Evolutionary conservation across 2,329 filamentous ascomycete genomes (phyloP).

Genomic region (Dactylellina leptospora): DNA sequence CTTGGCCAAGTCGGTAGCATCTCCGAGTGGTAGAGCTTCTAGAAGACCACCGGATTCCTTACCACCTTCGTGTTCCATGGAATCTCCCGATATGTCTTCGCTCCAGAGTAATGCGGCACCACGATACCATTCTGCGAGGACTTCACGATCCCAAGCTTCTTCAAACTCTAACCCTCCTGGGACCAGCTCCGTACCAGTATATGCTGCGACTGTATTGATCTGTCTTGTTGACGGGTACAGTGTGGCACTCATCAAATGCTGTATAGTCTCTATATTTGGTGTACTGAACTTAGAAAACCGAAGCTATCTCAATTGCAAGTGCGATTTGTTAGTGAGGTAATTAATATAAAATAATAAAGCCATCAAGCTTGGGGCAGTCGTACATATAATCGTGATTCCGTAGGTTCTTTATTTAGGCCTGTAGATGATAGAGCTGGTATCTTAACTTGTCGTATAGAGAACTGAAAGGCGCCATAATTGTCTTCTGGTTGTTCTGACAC

Average conservation of each 20-base stretch:
- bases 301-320: constrained; percentile 13
- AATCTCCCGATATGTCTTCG: neutral
- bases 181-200: constrained; percentile 17
- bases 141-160: constrained; percentile 37
- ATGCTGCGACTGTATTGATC: neutral
- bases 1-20: constrained; percentile 2
- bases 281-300: constrained; percentile 15
- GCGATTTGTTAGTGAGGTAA: no score
- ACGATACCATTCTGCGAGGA: constrained; percentile 37
- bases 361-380: neutral
- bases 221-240: constrained; percentile 15
- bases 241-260: constrained; percentile 13
- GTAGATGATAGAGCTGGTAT: neutral
- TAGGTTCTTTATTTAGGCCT: neutral
- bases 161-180: constrained; percentile 26
- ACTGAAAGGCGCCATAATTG: constrained; percentile 1
- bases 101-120: constrained; percentile 37
- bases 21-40: constrained; percentile 10
- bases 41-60: neutral
- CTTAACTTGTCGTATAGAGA: neutral
- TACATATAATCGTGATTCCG: constrained; percentile 11
- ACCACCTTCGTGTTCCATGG: neutral
- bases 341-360: no score
- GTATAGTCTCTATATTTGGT: neutral
- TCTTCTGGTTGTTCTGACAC: neutral